Base-by-base conservation (phyloP, 495 filamentous ascomycete genomes). In the Talaromyces thailandensis region DNA sequence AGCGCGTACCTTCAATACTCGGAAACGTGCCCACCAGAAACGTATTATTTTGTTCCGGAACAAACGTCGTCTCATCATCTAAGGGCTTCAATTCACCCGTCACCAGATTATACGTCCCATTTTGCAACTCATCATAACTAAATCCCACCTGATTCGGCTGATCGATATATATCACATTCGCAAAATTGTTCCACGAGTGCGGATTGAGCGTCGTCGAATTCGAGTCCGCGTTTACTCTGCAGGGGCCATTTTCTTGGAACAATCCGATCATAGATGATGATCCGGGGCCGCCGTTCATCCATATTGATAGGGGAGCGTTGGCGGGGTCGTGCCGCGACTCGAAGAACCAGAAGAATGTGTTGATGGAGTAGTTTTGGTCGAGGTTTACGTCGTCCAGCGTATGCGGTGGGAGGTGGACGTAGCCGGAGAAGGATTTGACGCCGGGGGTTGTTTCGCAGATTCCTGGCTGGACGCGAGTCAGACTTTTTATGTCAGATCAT, bases 131-230 rank as follows among this genome's bases (percentile, higher is more conserved):
- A 50, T 78, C 76, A 65, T 87, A 88, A 37, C 81, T 85, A 65
- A 88, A 88, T 0, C 86, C 86, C 2, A 80, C 77, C 28, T 84
- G 82, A 43, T 80, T 82, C 2, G 86, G 86, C 71, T 89, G 82
- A 64, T 88, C 85, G 56, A 89, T 78, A 66, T 84, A 89, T 16
- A 86, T 72, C 77, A 85, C 83, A 63, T 87, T 88, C 58, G 81
- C 82, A 62, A 83, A 81, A 62, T 80, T 79, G 66, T 87, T 88
- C 71, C 78, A 89, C 48, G 80, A 83, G 70, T 84, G 82, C 1
- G 81, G 81, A 59, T 83, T 82, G 29, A 73, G 64, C 5, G 72
- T 69, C 2, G 82, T 83, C 14, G 72, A 76, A 64, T 84, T 83
- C 25, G 74, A 79, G 52, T 81, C 73, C 6, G 73, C 73, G 60